Percentiles rank a stretch among this genome's conserved stretches.
These are phyloP conservation scores for Aspergillus terreus DNA, from an alignment of 2,329 filamentous ascomycete species.

Conservation along the genomic window DNA sequence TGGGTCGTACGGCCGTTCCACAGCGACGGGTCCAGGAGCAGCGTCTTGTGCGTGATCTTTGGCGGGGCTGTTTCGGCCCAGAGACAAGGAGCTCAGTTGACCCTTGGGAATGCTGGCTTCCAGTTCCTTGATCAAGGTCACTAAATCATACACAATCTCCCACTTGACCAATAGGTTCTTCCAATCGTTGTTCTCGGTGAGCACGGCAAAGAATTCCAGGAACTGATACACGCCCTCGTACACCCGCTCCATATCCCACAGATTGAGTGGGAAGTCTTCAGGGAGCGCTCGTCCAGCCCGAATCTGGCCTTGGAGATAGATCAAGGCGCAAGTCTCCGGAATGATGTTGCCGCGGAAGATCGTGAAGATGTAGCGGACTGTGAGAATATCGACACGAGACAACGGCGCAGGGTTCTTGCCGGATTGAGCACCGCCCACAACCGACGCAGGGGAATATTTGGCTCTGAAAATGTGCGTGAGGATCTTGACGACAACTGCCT, in stretches of 20 bases:
- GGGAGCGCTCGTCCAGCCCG: constrained; percentile 70
- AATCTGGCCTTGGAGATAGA: constrained; percentile 89
- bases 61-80: constrained; percentile 28
- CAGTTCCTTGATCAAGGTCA: constrained; percentile 80
- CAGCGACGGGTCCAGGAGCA: constrained; percentile 42
- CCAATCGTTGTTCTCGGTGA: constrained; percentile 80
- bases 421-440: constrained; percentile 49
- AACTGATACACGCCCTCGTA: constrained; percentile 94
- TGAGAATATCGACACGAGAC: constrained; percentile 57
- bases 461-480: constrained; percentile 84
- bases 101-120: constrained; percentile 86
- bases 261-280: constrained; percentile 86
- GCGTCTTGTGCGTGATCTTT: constrained; percentile 29
- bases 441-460: constrained; percentile 48
- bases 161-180: constrained; percentile 84
- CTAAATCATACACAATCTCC: constrained; percentile 84
- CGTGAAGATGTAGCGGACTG: constrained; percentile 85
- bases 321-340: constrained; percentile 89
- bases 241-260: constrained; percentile 96
- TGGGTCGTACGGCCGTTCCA: constrained; percentile 65
- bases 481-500: constrained; percentile 87
- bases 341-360: constrained; percentile 91
- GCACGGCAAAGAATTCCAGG: constrained; percentile 85
- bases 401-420: constrained; percentile 55
- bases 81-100: constrained; percentile 50